phyloP scores from a whole-genome alignment of 1,139 yeast genomes.

The Kurtzmaniella quercitrusa region DNA sequence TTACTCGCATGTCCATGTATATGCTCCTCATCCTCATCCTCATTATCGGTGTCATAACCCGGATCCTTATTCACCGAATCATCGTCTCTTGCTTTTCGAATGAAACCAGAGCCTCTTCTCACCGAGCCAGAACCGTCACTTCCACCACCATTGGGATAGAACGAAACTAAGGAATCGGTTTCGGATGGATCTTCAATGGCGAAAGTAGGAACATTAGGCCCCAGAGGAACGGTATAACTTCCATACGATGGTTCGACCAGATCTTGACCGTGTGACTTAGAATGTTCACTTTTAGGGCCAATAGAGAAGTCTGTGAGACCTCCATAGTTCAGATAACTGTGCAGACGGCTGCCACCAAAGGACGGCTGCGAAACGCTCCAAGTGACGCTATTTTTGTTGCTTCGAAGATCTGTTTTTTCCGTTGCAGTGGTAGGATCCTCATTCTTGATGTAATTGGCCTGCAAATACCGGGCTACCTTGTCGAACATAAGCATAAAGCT shows the following conservation, averaged over 20 bases:
- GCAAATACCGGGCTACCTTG: constrained; percentile 11
- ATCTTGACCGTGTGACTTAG: not conserved
- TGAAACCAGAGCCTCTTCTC: not conserved
- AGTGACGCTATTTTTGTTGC: not conserved
- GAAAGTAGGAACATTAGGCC: constrained; percentile 1
- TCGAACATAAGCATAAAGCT: constrained; percentile 47
- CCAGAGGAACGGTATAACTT: not conserved
- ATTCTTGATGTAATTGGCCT: constrained; percentile 4
- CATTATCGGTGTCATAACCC: constrained; percentile 7
- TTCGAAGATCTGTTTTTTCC: not conserved
- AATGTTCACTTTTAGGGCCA: not conserved
- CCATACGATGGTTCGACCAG: not conserved
- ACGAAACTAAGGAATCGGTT: constrained; percentile 2
- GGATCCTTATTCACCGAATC: constrained; percentile 6
- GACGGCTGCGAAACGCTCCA: not conserved
- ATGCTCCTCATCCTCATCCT: constrained; percentile 6
- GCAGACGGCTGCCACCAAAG: not conserved
- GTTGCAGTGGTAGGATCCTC: not conserved
- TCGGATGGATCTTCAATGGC: not conserved
- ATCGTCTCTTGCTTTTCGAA: constrained; percentile 1
- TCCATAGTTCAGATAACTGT: not conserved
- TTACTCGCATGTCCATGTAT: not conserved
- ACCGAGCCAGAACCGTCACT: constrained; percentile 4
- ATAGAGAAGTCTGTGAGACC: not conserved
- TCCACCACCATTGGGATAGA: not conserved